Conservation (phyloP, 495 filamentous ascomycete genomes). For the Neurospora sp. region DNA sequence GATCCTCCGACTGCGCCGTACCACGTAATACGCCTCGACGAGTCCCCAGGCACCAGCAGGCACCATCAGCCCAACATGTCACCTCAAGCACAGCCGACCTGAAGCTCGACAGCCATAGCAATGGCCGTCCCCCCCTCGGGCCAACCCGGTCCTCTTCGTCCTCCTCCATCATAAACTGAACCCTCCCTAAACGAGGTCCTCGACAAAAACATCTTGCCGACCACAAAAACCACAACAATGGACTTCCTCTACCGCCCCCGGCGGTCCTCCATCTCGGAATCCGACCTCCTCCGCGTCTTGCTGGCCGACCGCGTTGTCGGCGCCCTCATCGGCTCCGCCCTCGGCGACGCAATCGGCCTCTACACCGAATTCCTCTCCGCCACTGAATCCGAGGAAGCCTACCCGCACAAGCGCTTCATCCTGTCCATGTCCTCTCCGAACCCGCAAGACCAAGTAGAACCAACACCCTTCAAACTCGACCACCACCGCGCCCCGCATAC, state of each 20-base stretch:
- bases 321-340: conserved; percentile 32
- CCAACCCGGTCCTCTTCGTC: neutral
- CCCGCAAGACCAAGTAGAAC: neutral
- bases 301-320: conserved; percentile 29
- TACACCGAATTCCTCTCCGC: conserved; percentile 38
- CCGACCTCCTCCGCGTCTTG: conserved; percentile 9
- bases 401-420: conserved; percentile 26
- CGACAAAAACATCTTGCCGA: neutral
- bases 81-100: neutral
- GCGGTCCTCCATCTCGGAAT: neutral
- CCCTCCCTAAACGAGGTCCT: neutral
- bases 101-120: neutral
- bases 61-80: neutral
- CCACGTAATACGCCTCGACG: neutral
- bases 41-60: neutral
- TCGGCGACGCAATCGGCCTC: conserved; percentile 40
- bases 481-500: conserved; percentile 27
- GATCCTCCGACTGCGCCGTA: neutral
- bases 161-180: neutral
- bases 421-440: conserved; percentile 8
- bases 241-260: neutral
- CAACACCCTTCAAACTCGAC: conserved; percentile 28
- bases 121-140: neutral
- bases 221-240: neutral
- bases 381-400: conserved; percentile 14